Conservation (phyloP, 495 filamentous ascomycete genomes). For the Hypoxylon fragiforme region DNA sequence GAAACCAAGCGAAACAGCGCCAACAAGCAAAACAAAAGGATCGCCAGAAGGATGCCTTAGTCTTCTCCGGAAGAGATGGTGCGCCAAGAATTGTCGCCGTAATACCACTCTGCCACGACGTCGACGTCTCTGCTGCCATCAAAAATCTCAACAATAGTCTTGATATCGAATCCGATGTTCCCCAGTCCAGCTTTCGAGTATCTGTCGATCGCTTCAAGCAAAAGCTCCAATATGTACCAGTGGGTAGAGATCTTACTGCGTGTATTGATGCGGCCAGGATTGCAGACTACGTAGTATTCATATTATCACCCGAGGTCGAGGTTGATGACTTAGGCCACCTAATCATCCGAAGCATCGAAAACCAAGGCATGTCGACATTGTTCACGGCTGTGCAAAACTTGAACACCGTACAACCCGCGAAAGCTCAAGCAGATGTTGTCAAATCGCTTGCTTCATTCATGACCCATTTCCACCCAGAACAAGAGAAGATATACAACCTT, state of each 20-base stretch:
- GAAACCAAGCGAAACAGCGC: constrained; percentile 89
- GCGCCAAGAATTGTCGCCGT: constrained; percentile 92
- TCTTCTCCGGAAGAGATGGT: constrained; percentile 83
- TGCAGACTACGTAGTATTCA: constrained; percentile 86
- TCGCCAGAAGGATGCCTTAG: constrained; percentile 69
- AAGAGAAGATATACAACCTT: constrained; percentile 83
- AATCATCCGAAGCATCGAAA: constrained; percentile 81
- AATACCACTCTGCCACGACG: constrained; percentile 75
- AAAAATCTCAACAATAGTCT: constrained; percentile 72
- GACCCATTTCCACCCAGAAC: constrained; percentile 85
- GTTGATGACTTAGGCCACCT: constrained; percentile 81
- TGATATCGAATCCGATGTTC: constrained; percentile 70
- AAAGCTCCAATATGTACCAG: constrained; percentile 79
- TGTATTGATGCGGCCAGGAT: constrained; percentile 83
- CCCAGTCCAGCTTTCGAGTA: constrained; percentile 61
- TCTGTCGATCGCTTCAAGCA: constrained; percentile 90
- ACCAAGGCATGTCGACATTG: constrained; percentile 89
- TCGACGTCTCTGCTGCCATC: constrained; percentile 68
- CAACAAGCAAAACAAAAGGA: constrained; percentile 79
- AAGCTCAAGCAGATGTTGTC: constrained; percentile 73
- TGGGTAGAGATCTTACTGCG: constrained; percentile 69
- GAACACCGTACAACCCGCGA: constrained; percentile 73
- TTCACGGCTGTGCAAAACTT: constrained; percentile 79
- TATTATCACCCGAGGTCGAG: constrained; percentile 78
- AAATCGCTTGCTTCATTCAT: constrained; percentile 86